Percentiles rank a stretch among this genome's conserved stretches.
These are phyloP conservation scores for Phytophthora nicotianae DNA, from an alignment of 352 stramenopile species.

Conservation along the genomic window DNA sequence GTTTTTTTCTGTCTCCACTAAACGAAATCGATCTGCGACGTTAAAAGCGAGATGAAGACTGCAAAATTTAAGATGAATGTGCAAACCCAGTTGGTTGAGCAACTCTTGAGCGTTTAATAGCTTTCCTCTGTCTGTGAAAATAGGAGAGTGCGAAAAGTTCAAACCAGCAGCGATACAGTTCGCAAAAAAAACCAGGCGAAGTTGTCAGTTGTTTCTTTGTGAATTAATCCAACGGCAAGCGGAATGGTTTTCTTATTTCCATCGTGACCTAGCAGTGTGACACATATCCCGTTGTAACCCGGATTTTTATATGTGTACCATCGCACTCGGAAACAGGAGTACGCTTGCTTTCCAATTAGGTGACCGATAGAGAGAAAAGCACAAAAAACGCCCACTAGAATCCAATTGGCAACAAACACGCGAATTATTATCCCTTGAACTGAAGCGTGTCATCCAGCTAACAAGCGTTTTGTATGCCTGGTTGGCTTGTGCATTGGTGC, in stretches of 20 bases:
- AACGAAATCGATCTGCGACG: not conserved
- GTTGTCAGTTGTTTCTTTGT: not conserved
- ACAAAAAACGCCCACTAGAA: not conserved
- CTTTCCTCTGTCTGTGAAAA: no score
- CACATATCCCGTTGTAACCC: not conserved
- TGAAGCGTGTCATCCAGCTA: no score
- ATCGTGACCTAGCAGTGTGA: not conserved
- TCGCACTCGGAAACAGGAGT: not conserved
- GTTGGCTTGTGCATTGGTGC: no score
- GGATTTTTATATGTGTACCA: not conserved
- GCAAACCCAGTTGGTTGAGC: not conserved
- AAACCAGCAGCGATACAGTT: not conserved
- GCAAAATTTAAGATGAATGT: not conserved
- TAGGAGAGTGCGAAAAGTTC: not conserved
- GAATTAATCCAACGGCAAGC: not conserved
- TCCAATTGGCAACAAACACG: no score
- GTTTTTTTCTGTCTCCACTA: not conserved
- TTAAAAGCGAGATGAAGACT: not conserved
- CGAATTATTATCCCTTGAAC: no score
- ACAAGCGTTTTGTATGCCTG: no score
- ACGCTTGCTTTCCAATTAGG: not conserved
- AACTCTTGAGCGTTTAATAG: no score
- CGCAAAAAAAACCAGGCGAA: not conserved
- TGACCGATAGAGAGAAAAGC: not conserved
- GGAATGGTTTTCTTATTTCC: not conserved